A percentile compares a stretch with the other conserved stretches of the same genome.
Evolutionary conservation across 1,284 basidiomycete species (phyloP).

Genomic region (Hymenochaete sp.): DNA sequence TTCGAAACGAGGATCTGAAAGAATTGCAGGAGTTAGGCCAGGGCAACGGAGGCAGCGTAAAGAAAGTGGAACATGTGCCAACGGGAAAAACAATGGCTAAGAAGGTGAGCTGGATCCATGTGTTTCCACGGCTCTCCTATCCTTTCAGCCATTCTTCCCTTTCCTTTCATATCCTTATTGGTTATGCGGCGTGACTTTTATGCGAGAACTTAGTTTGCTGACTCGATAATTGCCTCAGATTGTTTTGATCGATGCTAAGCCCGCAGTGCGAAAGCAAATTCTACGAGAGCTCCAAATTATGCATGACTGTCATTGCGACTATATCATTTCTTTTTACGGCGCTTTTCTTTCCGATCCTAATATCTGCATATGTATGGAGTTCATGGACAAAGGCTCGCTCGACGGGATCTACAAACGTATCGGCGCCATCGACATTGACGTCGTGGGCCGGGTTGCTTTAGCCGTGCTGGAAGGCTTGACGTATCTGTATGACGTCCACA

Average conservation of each 20-base stretch:
- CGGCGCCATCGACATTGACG: slow-evolving; percentile 82
- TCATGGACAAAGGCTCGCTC: slow-evolving; percentile 85
- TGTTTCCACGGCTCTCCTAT: not conserved
- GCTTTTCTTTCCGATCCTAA: slow-evolving; percentile 95
- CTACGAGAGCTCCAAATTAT: slow-evolving; percentile 96
- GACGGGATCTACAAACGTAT: slow-evolving; percentile 94
- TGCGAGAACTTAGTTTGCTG: not conserved
- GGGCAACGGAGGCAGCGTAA: slow-evolving; percentile 97
- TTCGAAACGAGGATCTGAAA: slow-evolving; percentile 76
- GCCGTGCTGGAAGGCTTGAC: slow-evolving; percentile 91
- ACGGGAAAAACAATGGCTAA: slow-evolving; percentile 89
- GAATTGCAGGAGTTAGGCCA: slow-evolving; percentile 86
- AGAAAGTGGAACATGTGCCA: slow-evolving; percentile 89
- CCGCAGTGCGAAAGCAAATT: slow-evolving; percentile 96
- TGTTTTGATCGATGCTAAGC: slow-evolving; percentile 96
- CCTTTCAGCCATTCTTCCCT: not conserved
- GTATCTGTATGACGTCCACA: slow-evolving; percentile 97
- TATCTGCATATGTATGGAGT: slow-evolving; percentile 99
- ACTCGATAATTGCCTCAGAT: slow-evolving; percentile 45
- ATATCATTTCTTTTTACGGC: slow-evolving; percentile 95
- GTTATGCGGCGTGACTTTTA: too few species aligned
- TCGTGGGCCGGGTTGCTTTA: slow-evolving; percentile 86
- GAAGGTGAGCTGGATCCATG: slow-evolving; percentile 53
- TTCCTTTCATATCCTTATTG: not conserved
- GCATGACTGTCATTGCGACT: slow-evolving; percentile 90